Evolutionary conservation across 2,329 filamentous ascomycete species (phyloP).

Genomic region (Fonsecaea pedrosoi): DNA sequence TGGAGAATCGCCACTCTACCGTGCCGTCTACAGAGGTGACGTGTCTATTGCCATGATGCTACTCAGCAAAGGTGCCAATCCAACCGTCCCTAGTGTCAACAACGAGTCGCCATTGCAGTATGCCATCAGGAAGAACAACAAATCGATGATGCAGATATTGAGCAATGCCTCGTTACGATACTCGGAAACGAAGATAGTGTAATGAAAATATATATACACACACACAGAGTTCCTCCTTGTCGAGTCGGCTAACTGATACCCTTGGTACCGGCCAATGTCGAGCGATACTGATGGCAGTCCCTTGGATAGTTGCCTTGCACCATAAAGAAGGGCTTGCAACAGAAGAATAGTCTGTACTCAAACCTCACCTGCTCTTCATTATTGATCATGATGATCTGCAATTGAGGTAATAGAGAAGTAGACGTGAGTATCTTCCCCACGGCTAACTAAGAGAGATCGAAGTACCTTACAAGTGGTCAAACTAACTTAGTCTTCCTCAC

Average conservation of each 20-base stretch:
- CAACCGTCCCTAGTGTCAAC: conserved; percentile 5
- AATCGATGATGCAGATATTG: conserved; percentile 8
- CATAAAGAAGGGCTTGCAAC: conserved; percentile 30
- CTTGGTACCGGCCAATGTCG: conserved; percentile 11
- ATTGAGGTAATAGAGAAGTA: not conserved
- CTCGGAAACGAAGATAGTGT: not conserved
- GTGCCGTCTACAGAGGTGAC: conserved; percentile 3
- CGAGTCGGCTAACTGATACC: conserved; percentile 18
- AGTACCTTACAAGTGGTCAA: too few relatives aligned
- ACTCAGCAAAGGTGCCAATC: conserved; percentile 8
- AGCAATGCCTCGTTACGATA: not conserved
- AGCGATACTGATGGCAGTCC: conserved; percentile 38
- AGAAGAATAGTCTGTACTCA: not conserved
- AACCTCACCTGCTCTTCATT: not conserved
- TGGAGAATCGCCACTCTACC: conserved; percentile 10
- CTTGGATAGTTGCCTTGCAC: conserved; percentile 45
- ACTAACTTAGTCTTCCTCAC: too few relatives aligned
- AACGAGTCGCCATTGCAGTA: conserved; percentile 5
- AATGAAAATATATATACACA: not conserved
- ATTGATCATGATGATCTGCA: not conserved
- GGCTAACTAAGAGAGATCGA: not conserved
- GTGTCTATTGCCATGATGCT: conserved; percentile 10
- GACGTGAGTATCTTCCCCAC: not conserved
- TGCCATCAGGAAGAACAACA: conserved; percentile 12
- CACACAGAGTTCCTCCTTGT: conserved; percentile 7